Percentiles rank a stretch among this genome's conserved stretches.
phyloP scores from a whole-genome alignment of 2,329 filamentous ascomycete species.

The Hypoxylon sp. region DNA sequence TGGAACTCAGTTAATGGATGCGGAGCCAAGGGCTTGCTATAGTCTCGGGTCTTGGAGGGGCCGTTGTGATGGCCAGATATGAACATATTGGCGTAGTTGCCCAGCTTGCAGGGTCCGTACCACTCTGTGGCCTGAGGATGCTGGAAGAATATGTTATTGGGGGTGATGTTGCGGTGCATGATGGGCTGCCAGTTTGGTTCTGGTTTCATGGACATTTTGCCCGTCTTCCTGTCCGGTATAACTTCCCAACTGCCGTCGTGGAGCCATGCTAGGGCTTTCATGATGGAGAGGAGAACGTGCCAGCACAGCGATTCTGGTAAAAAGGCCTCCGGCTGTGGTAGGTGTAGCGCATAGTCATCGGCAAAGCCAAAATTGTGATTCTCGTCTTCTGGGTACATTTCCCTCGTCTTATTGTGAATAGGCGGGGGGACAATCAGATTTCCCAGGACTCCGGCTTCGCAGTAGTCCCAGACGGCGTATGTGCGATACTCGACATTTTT shows the following conservation, averaged over 20 bases:
- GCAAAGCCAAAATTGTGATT: background rate
- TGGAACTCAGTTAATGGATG: constrained; percentile 13
- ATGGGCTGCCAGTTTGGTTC: constrained; percentile 60
- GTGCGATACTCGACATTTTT: constrained; percentile 14
- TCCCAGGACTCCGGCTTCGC: constrained; percentile 59
- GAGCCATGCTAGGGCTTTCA: constrained; percentile 59
- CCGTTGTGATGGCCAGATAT: constrained; percentile 50
- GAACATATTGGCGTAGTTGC: constrained; percentile 53
- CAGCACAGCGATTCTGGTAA: constrained; percentile 63
- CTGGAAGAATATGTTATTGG: constrained; percentile 60
- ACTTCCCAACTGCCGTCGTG: constrained; percentile 55
- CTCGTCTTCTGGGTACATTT: constrained; percentile 11
- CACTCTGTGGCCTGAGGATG: constrained; percentile 56
- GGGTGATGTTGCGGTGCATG: constrained; percentile 57
- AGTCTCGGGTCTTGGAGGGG: constrained; percentile 4
- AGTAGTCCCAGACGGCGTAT: constrained; percentile 58
- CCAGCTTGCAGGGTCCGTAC: constrained; percentile 63
- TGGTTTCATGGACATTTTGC: constrained; percentile 1
- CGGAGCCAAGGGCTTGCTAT: constrained; percentile 40
- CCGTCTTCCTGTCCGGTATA: constrained; percentile 18
- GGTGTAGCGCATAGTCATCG: constrained; percentile 24
- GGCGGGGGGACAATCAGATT: constrained; percentile 47
- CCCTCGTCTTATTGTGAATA: background rate
- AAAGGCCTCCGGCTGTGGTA: constrained; percentile 39
- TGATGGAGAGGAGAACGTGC: constrained; percentile 60